Conservation (phyloP, 1,284 basidiomycete species). For the Pseudozyma sp. region DNA sequence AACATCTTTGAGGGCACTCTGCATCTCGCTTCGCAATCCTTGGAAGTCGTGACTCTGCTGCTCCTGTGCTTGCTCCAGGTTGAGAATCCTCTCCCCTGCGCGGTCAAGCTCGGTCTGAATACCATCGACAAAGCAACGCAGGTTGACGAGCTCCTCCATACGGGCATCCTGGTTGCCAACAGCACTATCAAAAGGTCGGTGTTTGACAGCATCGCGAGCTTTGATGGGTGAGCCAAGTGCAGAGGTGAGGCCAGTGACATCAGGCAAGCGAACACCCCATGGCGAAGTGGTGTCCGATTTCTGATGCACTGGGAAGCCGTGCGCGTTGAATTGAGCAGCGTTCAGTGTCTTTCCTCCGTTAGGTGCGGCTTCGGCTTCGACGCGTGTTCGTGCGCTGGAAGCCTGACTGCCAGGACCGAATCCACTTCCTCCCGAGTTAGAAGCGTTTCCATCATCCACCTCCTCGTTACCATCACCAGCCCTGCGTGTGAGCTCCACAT, state of each 20-base stretch:
- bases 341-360: slow-evolving; percentile 17
- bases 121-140: slow-evolving; percentile 49
- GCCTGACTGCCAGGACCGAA: slow-evolving; percentile 53
- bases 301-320: slow-evolving; percentile 36
- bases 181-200: slow-evolving; percentile 38
- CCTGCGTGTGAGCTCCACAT: slow-evolving; percentile 39
- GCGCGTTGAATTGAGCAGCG: slow-evolving; percentile 29
- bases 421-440: slow-evolving; percentile 51
- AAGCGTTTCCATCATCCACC: slow-evolving; percentile 31
- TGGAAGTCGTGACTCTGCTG: slow-evolving; percentile 50
- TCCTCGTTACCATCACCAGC: slow-evolving; percentile 26
- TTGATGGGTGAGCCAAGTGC: slow-evolving; percentile 52
- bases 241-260: slow-evolving; percentile 55
- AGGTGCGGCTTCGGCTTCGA: slow-evolving; percentile 15
- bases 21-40: slow-evolving; percentile 40
- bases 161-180: slow-evolving; percentile 43
- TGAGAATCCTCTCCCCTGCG: slow-evolving; percentile 50
- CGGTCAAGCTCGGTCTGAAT: slow-evolving; percentile 51
- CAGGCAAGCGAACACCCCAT: slow-evolving; percentile 43
- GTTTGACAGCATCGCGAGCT: slow-evolving; percentile 39
- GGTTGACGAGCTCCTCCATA: slow-evolving; percentile 48
- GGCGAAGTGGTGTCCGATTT: slow-evolving; percentile 28
- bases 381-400: slow-evolving; percentile 45
- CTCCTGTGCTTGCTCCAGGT: slow-evolving; percentile 49
- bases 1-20: slow-evolving; percentile 36